phyloP scores from a whole-genome alignment of 208 protist genomes.

The Leishmania tarentolae region DNA sequence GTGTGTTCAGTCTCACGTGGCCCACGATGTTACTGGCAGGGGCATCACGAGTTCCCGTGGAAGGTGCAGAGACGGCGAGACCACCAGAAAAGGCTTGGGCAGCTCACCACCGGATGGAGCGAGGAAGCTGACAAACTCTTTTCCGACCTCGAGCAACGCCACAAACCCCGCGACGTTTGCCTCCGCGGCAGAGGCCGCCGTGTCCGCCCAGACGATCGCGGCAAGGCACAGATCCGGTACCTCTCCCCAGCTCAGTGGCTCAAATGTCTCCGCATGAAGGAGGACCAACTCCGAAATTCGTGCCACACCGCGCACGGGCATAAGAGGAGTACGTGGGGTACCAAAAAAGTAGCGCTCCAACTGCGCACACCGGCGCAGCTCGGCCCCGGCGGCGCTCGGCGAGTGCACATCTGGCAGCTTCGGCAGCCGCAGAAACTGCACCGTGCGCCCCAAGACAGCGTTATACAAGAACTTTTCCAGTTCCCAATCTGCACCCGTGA shows the following conservation, averaged over 20 bases:
- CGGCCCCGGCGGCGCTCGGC: conserved; percentile 29
- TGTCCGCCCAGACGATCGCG: conserved; percentile 72
- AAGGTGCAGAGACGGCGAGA: conserved; percentile 68
- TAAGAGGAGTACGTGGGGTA: conserved; percentile 58
- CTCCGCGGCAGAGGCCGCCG: conserved; percentile 48
- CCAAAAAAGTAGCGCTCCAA: conserved; percentile 74
- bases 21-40: conserved; percentile 23
- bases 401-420: conserved; percentile 35
- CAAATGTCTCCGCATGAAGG: conserved; percentile 64
- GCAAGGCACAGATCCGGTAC: conserved; percentile 57
- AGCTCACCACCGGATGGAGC: conserved; percentile 62
- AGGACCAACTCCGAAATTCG: conserved; percentile 68
- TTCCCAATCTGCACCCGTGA: conserved; percentile 61
- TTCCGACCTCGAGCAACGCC: conserved; percentile 77
- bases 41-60: conserved; percentile 54
- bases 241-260: conserved; percentile 52
- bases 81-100: conserved; percentile 76
- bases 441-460: conserved; percentile 41
- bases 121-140: conserved; percentile 76
- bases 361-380: conserved; percentile 39
- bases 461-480: conserved; percentile 57
- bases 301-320: conserved; percentile 54
- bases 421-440: conserved; percentile 56
- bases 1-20: background rate
- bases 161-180: conserved; percentile 83